Base-by-base conservation (phyloP, 1,139 yeast species). In the Hyphopichia fennica region DNA sequence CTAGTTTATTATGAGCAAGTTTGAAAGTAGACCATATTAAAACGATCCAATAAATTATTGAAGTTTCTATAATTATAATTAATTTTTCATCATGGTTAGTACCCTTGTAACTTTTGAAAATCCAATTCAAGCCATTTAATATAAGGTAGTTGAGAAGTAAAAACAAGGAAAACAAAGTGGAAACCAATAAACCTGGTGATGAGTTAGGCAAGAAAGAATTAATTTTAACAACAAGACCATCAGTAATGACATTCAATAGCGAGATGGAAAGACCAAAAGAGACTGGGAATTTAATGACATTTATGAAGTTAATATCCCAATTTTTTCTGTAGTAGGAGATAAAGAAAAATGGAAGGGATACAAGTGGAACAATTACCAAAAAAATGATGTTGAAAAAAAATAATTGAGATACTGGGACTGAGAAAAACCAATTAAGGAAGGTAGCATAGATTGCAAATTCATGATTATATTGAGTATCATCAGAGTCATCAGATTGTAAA, bases 1-100 rank as follows among this genome's bases (percentile, higher is more conserved):
- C 71, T 19, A 62, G 46, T 41, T 47, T 54, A 41, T 75, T 69
- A 17, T 65, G 63, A 27, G 73, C 58, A 18, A 79, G 66, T 7
- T 87, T 82, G 9, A 72, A 61, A 35, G 76, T 68, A 1, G 70
- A 60, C 44, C 52, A 57, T 13, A 82, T 55, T 42, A 85, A 67
- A 0, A 65, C 50, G 0, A 72, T 42, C 96, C 96, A 88, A 44
- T 77, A 67, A 1, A 79, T 42, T 20, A 75, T 58, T 17, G 83
- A 74, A 11, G 79, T 60, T 59, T 85, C 84, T 27, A 86, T 54
- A n/a, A 85, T 68, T 2, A 79, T 72, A 34, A 85, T 69, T 46
- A 87, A 73, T 58, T 88, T 89, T 53, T 86, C 89, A 57, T 82
- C 95, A 51, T 82, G 86, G 27, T 82, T 78, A 27, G 61, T 47